Conservation (phyloP, 2,329 filamentous ascomycete genomes). For the Neopestalotiopsis sp. region DNA sequence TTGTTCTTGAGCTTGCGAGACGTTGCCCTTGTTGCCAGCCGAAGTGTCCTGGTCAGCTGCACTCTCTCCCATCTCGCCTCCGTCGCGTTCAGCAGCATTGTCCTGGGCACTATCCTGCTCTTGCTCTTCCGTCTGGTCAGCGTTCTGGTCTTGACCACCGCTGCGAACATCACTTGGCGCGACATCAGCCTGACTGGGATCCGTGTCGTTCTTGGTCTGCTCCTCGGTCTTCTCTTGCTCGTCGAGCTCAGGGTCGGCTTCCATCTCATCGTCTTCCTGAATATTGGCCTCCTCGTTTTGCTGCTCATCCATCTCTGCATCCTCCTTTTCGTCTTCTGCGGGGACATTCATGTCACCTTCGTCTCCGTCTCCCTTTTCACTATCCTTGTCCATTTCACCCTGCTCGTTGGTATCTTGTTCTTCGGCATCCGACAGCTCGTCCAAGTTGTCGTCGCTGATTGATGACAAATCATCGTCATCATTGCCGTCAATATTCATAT, state of each 20-base stretch:
- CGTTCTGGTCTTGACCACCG: slow-evolving; percentile 68
- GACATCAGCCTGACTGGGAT: slow-evolving; percentile 63
- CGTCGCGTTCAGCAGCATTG: slow-evolving; percentile 67
- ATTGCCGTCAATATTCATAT: slow-evolving; percentile 81
- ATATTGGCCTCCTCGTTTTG: slow-evolving; percentile 37
- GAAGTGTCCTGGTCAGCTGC: slow-evolving; percentile 67
- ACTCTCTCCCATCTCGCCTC: slow-evolving; percentile 69
- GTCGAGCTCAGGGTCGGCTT: slow-evolving; percentile 37
- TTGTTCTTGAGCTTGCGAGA: slow-evolving; percentile 52
- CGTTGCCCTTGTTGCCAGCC: slow-evolving; percentile 65
- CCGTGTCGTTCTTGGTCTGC: slow-evolving; percentile 47
- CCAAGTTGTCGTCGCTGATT: slow-evolving; percentile 60
- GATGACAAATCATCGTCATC: slow-evolving; percentile 58
- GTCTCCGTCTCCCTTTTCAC: slow-evolving; percentile 39
- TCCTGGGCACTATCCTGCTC: slow-evolving; percentile 64
- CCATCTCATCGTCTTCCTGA: slow-evolving; percentile 40
- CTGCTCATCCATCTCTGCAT: slow-evolving; percentile 56
- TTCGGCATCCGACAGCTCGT: slow-evolving; percentile 60
- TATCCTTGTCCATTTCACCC: slow-evolving; percentile 41
- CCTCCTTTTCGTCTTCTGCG: slow-evolving; percentile 55
- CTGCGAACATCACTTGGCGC: slow-evolving; percentile 68
- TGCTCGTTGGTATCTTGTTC: slow-evolving; percentile 43
- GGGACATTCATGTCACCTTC: slow-evolving; percentile 52
- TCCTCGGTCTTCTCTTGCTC: slow-evolving; percentile 37
- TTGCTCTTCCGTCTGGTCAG: slow-evolving; percentile 65